Base-by-base conservation (phyloP, 2,329 filamentous ascomycete genomes). In the Neofusicoccum parvum region DNA sequence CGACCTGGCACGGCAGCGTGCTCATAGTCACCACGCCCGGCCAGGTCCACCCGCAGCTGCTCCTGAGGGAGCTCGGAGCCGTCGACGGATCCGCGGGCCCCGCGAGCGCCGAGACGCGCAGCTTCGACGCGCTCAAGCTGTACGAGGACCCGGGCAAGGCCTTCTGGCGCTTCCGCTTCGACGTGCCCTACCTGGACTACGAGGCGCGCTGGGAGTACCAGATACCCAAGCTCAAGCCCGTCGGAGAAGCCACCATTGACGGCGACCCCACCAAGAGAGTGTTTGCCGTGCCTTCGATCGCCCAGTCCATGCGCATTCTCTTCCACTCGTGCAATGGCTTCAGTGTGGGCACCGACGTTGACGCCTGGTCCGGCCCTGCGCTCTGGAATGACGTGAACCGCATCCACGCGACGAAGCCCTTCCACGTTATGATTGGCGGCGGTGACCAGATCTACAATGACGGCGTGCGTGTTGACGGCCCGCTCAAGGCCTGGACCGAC, bases 391-490 rank as follows among this genome's bases (percentile, higher is more conserved):
- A 89, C 68, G 87, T 88, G 37, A 73, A 89, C 65, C 84, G 87
- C 51, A 79, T 86, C 66, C 87, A 90, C 70, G 81, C 81, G 70
- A 74, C 84, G 73, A 82, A 81, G 68, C 86, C 87, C 7, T 88
- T 89, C 75, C 86, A 88, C 72, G 85, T 88, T 69, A 91, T 90
- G 89, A 86, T 97, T 68, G 94, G 94, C 62, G 94, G 94, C 65
- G 94, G 94, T 66, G 94, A 98, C 74, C 94, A 97, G 79, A 88
- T 89, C 70, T 90, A 90, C 78, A 89, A 89, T 69, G 87, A 89
- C 65, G 92, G 91, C 27, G 92, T 98, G 69, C 87, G 94, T 68
- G 92, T 97, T 1, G 83, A 89, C 60, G 94, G 94, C 0, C 94
- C 94, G 1, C 80, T 98, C 68, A 87, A 87, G 71, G 73, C 79